Conservation (phyloP, 2,329 filamentous ascomycete species). For the Nothophaeocryptopus gaeumannii region DNA sequence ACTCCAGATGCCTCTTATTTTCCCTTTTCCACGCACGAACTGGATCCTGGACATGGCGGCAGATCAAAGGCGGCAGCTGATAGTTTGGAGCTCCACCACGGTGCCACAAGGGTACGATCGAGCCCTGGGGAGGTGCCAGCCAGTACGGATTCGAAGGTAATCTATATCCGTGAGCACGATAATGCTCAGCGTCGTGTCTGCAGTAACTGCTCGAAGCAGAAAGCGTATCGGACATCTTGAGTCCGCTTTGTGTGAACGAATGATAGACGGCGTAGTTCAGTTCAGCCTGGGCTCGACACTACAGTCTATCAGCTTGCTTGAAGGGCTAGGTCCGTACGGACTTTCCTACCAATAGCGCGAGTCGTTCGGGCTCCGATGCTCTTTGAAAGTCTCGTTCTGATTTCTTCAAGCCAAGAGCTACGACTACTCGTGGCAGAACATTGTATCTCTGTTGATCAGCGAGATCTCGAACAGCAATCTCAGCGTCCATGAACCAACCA, state of each 20-base stretch:
- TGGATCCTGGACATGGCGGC: constrained; percentile 4
- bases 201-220: constrained; percentile 9
- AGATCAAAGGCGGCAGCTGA: constrained; percentile 8
- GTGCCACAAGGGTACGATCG: constrained; percentile 11
- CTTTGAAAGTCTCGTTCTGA: constrained; percentile 4
- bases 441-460: constrained; percentile 8
- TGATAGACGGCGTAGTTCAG: constrained; percentile 10
- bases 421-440: constrained; percentile 2
- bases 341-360: constrained; percentile 1
- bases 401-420: constrained; percentile 3
- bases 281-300: constrained; percentile 9
- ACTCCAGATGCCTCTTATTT: no score
- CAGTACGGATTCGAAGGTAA: constrained; percentile 11
- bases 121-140: constrained; percentile 9
- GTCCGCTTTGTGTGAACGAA: constrained; percentile 1
- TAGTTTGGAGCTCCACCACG: constrained; percentile 10
- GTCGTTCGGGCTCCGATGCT: constrained; percentile 6
- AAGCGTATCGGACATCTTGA: constrained; percentile 9
- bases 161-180: constrained; percentile 1
- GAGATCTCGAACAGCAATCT: constrained; percentile 11
- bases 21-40: constrained; percentile 9
- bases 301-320: no score
- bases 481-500: constrained; percentile 17
- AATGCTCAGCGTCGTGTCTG: constrained; percentile 10
- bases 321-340: no score